These are phyloP conservation scores for Sclerotinia glacialis DNA, from an alignment of 2,329 filamentous ascomycete species.

Conservation along the genomic window DNA sequence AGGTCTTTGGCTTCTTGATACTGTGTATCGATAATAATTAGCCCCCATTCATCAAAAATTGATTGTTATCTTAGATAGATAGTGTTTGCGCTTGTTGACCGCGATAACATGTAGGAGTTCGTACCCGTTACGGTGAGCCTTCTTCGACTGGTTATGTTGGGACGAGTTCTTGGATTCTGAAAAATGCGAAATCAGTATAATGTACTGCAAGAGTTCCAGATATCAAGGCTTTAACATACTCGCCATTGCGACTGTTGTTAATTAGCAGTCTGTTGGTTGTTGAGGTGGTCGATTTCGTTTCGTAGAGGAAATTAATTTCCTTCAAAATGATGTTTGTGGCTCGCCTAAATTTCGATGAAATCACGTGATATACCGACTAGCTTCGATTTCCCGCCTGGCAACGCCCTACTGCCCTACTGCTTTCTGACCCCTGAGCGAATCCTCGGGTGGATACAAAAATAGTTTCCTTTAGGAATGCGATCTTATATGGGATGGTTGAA, in stretches of 20 bases:
- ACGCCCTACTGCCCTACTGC: too few relatives aligned
- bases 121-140: constrained; percentile 99
- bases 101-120: constrained; percentile 10
- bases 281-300: constrained; percentile 12
- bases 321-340: constrained; percentile 1
- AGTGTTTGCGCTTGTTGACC: not conserved
- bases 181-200: constrained; percentile 2
- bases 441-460: not conserved
- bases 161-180: constrained; percentile 92
- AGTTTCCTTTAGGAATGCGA: not conserved
- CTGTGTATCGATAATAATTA: constrained; percentile 48
- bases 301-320: constrained; percentile 7
- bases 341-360: constrained; percentile 10
- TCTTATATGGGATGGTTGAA: not conserved
- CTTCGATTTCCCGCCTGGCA: not conserved
- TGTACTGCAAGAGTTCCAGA: not conserved
- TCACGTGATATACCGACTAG: not conserved
- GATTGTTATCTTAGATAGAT: not conserved
- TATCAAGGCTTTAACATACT: constrained; percentile 15
- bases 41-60: constrained; percentile 1
- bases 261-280: constrained; percentile 22
- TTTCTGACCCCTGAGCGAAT: not conserved
- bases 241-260: constrained; percentile 24
- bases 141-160: constrained; percentile 55
- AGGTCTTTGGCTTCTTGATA: constrained; percentile 99